Base-by-base conservation (phyloP, 1,139 yeast species). In the Eremothecium coryli region DNA sequence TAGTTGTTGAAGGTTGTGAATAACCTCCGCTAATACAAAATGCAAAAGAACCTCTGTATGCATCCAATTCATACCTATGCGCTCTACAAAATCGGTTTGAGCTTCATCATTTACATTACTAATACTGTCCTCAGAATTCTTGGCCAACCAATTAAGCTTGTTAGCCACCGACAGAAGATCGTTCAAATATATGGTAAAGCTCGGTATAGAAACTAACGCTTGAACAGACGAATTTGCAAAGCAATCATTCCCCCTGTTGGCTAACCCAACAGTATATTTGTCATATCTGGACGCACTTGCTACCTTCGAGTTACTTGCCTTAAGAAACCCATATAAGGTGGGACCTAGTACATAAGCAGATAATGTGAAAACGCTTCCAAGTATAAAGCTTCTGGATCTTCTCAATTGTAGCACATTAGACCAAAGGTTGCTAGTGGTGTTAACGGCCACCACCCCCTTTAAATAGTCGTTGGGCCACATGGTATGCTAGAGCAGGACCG, bases 221-320 rank as follows among this genome's bases (percentile, higher is more conserved):
- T 88, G 97, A 15, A 90, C 54, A 1, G 88, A 78, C n/a, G 93
- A 74, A 52, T 90, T 88, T 41, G 95, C 95, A 61, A 84, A 88
- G 57, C 97, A 88, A 54, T 86, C 95, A 49, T 84, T 84, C 40
- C 90, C 72, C 44, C 78, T 67, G 56, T 88, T 90, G 45, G 78
- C 67, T 31, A 88, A 64, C 2, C 96, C 96, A 0, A 93, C 84
- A 11, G 95, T 81, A 51, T 75, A 66, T 45, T 71, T 77, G 49
- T 77, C 93, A n/a, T 76, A 77, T 50, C 86, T 63, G 45, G 70
- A 74, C 2, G 60, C 49, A n/a, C 37, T 35, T n/a, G n/a, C n/a
- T n/a, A n/a, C n/a, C n/a, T n/a, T n/a, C n/a, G n/a, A 18, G 14
- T 9, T 11, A 23, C 16, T n/a, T 14, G 13, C 6, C 26, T 23